Evolutionary conservation across 2,329 filamentous ascomycete species (phyloP), one percentile per base, ranked within the genome.

Genomic region (Keithomyces neogunnii): DNA sequence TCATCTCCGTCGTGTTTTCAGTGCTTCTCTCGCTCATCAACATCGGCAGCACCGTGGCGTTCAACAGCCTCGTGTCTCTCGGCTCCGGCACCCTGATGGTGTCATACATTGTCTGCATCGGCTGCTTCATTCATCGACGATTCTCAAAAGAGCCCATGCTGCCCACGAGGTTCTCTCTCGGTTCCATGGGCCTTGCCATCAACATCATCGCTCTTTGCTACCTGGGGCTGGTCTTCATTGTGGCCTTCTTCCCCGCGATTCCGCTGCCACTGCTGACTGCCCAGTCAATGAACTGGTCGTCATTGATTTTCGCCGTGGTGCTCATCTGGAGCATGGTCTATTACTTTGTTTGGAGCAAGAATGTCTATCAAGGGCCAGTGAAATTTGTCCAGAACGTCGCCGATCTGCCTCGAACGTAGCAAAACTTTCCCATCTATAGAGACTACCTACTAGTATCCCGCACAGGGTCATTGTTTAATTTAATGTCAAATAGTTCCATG

Each of bases 181-280:
- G 77, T 3, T 58, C 68, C 0, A 59, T 77, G 1, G 79, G 80
- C 0, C 75, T 72, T 5, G 57, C 73, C 28, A 82, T 81, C 60
- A 83, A 82, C 51, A 59, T 68, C 1, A 76, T 80, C 47, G 73
- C 77, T 1, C 77, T 75, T 57, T 47, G 68, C 3, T 83, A 81
- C 57, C 72, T 76, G 60, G 52, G 75, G 1, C 73, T 82, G 40
- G 67, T 81, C 2, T 71, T 78, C 9, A 81, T 83, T 62, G 82
- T 76, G 69, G 73, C 69, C 28, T 76, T 81, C 45, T 79, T 73
- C 73, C 77, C 67, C 19, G 19, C 19, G 19, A 19, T 19, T 0
- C 67, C 69, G 2, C 57, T 54, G 3, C 65, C 59, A 0, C 59
- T 67, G 1, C 29, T 47, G 2, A 45, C 26, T 2, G 11, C 48